Base-by-base conservation (phyloP, 768 basidiomycete genomes). In the Auriscalpium microsporum region DNA sequence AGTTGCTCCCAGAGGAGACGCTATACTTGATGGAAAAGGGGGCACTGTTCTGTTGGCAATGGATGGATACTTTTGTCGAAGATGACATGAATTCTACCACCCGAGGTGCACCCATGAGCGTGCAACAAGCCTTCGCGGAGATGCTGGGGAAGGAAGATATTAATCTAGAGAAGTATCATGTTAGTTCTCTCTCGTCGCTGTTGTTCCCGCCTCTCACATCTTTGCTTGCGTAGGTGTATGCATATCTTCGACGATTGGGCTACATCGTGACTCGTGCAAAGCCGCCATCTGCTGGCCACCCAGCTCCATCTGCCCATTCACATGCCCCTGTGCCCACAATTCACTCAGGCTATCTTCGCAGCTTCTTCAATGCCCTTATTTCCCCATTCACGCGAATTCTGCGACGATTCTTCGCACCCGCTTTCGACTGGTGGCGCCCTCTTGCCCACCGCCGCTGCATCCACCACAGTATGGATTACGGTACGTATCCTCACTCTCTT, bases 11-110 rank as follows among this genome's bases (percentile, higher is more conserved):
- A 0, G 96, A 99, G 71, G 96, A 99, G 72, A 83, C 91, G 0
- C 77, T 99, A 16, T 98, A 97, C 73, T 80, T 98, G 35, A 78
- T 95, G 46, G 96, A 98, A 70, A 75, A 94, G 45, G 95, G 96
- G 0, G 78, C 87, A 2, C 71, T 97, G 58, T 87, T 90, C 58
- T 93, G 93, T 64, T 93, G 86, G 80, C 86, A 83, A 64, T 73
- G 81, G 0, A 65, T 64, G 11, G 68, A 71, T 33, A 45, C 59
- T 21, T 17, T 54, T 33, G 40, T 50, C 8, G 19, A 55, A 52
- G 68, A 53, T 67, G 74, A 60, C 71, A 71, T 72, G 9, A 67
- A 81, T 10, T 71, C 58, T 45, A 71, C 66, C 60, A 62, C 55
- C 10, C 64, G 71, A 13, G 90, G 88, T 4, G 72, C 76, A 0